Evolutionary conservation across 2,329 filamentous ascomycete species (phyloP).

Genomic region (Calonectria leucothoes): DNA sequence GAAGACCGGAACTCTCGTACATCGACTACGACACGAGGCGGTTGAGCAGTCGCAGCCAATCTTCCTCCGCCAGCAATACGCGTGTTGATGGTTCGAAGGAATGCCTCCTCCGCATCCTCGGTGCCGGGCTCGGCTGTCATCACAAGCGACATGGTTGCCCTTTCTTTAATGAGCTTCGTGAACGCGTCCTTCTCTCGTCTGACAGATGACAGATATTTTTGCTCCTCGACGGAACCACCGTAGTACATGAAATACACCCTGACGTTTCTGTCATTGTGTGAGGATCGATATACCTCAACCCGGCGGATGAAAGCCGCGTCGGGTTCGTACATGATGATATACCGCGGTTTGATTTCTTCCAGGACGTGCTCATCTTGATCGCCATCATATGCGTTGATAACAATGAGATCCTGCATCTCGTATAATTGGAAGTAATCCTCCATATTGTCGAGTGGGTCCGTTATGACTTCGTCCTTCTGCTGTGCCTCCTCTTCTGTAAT

Average conservation of each 20-base stretch:
- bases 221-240: slow-evolving; percentile 92
- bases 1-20: slow-evolving; percentile 96
- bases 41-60: slow-evolving; percentile 83
- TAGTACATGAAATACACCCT: slow-evolving; percentile 98
- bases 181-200: slow-evolving; percentile 98
- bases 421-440: slow-evolving; percentile 93
- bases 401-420: slow-evolving; percentile 88
- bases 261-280: slow-evolving; percentile 88
- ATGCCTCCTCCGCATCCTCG: slow-evolving; percentile 89
- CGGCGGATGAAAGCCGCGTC: slow-evolving; percentile 93
- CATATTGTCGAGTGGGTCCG: slow-evolving; percentile 88
- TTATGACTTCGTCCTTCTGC: slow-evolving; percentile 79
- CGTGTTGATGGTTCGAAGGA: slow-evolving; percentile 95
- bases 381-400: slow-evolving; percentile 93
- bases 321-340: slow-evolving; percentile 99
- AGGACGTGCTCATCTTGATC: slow-evolving; percentile 97
- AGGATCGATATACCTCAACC: slow-evolving; percentile 95
- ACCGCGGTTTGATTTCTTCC: slow-evolving; percentile 91
- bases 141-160: slow-evolving; percentile 91
- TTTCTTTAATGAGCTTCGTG: slow-evolving; percentile 93
- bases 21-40: slow-evolving; percentile 92
- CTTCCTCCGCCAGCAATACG: slow-evolving; percentile 94
- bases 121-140: slow-evolving; percentile 78
- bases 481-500: slow-evolving; percentile 81
- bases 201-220: slow-evolving; percentile 88